Evolutionary conservation across 768 basidiomycete genomes (phyloP), one percentile per base, ranked within the genome.

Genomic region (Podaxis sp.): DNA sequence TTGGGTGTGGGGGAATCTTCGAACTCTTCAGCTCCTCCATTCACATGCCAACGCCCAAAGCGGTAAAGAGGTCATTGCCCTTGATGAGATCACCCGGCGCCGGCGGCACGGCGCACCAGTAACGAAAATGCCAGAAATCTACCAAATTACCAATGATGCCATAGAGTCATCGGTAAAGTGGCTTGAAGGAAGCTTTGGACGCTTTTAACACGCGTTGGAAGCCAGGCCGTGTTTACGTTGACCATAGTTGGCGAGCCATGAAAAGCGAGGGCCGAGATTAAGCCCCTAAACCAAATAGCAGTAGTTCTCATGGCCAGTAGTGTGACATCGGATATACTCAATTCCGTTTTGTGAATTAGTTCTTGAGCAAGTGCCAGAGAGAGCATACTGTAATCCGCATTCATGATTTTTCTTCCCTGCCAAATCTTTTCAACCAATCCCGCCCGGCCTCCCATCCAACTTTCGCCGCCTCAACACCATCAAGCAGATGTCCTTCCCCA

Each of bases 401-500:
- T 33, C 38, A 55, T 24, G 13, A 40, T 3, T 9, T 12, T 17
- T 55, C 49, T 19, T 62, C 46, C 12, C 37, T 55, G 12, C 61
- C 46, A 41, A 49, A 62, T 29, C 27, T 63, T 36, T 59, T 72
- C 55, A 88, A 79, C 80, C 84, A 88, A 60, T 83, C 81, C 47
- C 77, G 68, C 57, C 74, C 74, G 4, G 81, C 82, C 68, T 87
- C 83, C 66, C 80, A 87, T 6, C 75, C 73, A 17, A 83, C 79
- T 64, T 77, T 79, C n/a, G 78, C 77, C 1, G 84, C 80, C 68
- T 88, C 87, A 2, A 89, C 85, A 0, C 85, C 84, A 17, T 88
- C 88, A 5, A 89, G 69, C 3, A 86, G 76, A 70, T 91, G 89
- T 1, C 80, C 77, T 66, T 89, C 86, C 24, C 84, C 82, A 22